Evolutionary conservation across 345 rosid genomes (phyloP), one percentile per base, ranked within the genome.

Genomic region (Turnera subulata): DNA sequence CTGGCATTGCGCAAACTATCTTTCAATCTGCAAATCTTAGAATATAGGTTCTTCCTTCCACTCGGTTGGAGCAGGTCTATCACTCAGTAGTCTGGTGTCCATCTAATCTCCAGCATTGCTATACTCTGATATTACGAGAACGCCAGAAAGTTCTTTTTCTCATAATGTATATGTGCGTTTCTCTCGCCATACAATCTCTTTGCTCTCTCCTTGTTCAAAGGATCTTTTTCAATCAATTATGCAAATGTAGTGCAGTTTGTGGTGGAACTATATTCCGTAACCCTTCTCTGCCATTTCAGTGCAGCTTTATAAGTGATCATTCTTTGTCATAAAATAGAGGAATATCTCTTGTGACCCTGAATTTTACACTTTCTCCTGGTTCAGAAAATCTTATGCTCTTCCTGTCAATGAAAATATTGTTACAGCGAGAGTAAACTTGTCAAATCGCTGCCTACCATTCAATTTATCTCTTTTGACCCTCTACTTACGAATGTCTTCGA

Each of bases 21-120:
- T 71, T 65, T 66, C 49, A 33, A 46, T 71, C 73, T 71, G 66
- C 53, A 26, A 58, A 67, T 74, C 84, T 60, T 73, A 72, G 75
- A 79, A 61, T 62, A 52, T 76, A 79, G 82, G 84, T 74, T 71
- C 81, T 70, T 65, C 72, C 84, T 59, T 72, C 76, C 83, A 69
- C 11, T 66, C 58, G 65, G 76, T 59, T 73, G 56, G 65, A 50
- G 53, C 62, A 19, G 56, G 23, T 64, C 78, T 66, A 13, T 74
- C 78, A 59, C 54, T 58, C 47, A 72, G 53, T 67, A 59, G 55
- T 70, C 26, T 64, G 75, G 64, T 20, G 5, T 61, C 65, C 71
- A 44, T 50, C 65, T 23, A 61, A 55, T 68, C 62, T 72, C 78
- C 76, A 45, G 39, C 59, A 32, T 70, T 64, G 55, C 65, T 58